A percentile compares a stretch with the other conserved stretches of the same genome.
Conservation (phyloP, 2,329 filamentous ascomycete species). For the Mollisia scopiformis region DNA sequence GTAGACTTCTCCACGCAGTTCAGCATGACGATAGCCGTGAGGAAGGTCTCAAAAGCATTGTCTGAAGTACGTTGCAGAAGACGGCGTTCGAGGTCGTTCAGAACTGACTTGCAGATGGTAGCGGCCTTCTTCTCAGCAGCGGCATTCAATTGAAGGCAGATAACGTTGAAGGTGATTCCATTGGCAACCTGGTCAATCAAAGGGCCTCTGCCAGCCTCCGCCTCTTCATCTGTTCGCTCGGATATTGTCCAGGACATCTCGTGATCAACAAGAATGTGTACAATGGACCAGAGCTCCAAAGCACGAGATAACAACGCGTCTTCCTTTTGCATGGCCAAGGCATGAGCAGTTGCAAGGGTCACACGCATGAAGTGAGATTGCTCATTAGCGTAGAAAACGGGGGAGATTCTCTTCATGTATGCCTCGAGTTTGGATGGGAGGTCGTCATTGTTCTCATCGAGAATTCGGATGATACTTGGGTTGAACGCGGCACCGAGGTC, state of each 20-base stretch:
- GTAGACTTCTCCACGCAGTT: slow-evolving; percentile 70
- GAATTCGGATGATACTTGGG: slow-evolving; percentile 49
- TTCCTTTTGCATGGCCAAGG: slow-evolving; percentile 49
- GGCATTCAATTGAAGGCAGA: slow-evolving; percentile 66
- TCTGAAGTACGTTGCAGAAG: slow-evolving; percentile 64
- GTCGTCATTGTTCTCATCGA: slow-evolving; percentile 64
- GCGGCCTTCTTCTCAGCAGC: slow-evolving; percentile 67
- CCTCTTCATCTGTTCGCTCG: slow-evolving; percentile 20
- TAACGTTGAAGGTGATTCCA: slow-evolving; percentile 52
- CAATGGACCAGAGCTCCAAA: slow-evolving; percentile 66
- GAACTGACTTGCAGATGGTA: slow-evolving; percentile 57
- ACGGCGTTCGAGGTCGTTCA: slow-evolving; percentile 63
- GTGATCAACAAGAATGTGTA: slow-evolving; percentile 64
- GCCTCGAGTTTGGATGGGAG: slow-evolving; percentile 60
- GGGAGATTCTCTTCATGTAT: slow-evolving; percentile 62
- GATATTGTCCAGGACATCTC: slow-evolving; percentile 60
- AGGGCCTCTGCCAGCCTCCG: slow-evolving; percentile 23
- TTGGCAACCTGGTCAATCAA: slow-evolving; percentile 23
- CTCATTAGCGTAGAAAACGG: slow-evolving; percentile 61
- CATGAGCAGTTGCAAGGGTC: slow-evolving; percentile 54
- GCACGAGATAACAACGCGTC: slow-evolving; percentile 60
- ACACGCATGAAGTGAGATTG: slow-evolving; percentile 62
- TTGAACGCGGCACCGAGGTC: slow-evolving; percentile 36
- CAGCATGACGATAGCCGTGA: slow-evolving; percentile 63
- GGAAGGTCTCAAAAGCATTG: slow-evolving; percentile 63